Evolutionary conservation across 1,284 basidiomycete species (phyloP), one percentile per base, ranked within the genome.

Genomic region (Ganoderma multipileum): DNA sequence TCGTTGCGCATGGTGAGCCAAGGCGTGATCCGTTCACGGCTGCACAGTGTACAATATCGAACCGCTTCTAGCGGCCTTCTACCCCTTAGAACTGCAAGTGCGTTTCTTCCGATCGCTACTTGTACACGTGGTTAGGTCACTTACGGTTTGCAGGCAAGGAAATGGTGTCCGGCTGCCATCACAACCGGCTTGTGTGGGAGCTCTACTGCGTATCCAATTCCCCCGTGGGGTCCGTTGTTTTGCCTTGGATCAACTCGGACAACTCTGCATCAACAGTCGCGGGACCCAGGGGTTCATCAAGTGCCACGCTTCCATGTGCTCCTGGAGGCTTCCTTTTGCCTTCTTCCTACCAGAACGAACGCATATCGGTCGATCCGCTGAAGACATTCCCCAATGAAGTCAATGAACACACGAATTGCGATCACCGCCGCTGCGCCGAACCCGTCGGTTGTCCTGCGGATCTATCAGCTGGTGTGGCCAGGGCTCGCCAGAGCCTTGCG

Each of bases 281-380:
- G 47, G 14, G 38, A 65, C 66, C 54, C 67, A 68, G 64, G 67
- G 67, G 65, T 44, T 60, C 58, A 55, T 26, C 42, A 44, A 63
- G 64, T 52, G 66, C 38, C 23, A 60, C 28, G 30, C 41, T 41
- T 39, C 66, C 70, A 71, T 71, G 66, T 71, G 70, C 65, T 66
- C 52, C 9, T 23, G 12, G 18, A 16, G 63, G 55, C 66, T 69
- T 68, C 41, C 54, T 61, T 33, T 12, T 23, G 18, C 26, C 20
- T 50, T 50, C 47, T 26, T 50, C 47, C 23, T 12, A 50, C 52
- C 44, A 39, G 55, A 38, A 52, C 50, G 50, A 55, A 33, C 38
- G 14, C 28, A 52, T 23, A 52, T 63, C 33, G 62, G 50, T 20
- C 62, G 18, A 39, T 55, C 38, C 44, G 36, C 23, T 3, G 20